Evolutionary conservation across 306 rosid species (phyloP).

Genomic region (Dalbergia cochinchinensis): DNA sequence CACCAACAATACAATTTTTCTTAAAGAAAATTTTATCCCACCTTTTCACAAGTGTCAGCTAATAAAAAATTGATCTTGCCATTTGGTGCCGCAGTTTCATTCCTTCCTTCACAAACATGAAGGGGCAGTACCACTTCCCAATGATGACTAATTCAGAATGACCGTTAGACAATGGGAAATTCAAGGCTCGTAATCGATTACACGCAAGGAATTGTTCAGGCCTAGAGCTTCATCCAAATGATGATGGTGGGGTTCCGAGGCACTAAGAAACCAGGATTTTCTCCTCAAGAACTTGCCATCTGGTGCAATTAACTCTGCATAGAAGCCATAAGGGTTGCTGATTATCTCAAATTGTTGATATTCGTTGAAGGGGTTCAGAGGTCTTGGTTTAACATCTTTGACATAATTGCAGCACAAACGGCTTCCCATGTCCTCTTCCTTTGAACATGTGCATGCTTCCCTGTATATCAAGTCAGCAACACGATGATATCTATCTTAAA

Average conservation of each 20-base stretch:
- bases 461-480: constrained; percentile 35
- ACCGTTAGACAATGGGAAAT: constrained; percentile 25
- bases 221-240: constrained; percentile 57
- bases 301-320: constrained; percentile 45
- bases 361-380: constrained; percentile 42
- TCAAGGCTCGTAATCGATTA: constrained; percentile 48
- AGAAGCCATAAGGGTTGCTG: constrained; percentile 31
- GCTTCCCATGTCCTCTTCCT: constrained; percentile 44
- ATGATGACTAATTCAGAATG: constrained; percentile 41
- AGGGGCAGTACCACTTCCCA: constrained; percentile 73
- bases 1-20: background rate
- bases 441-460: constrained; percentile 56
- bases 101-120: constrained; percentile 61
- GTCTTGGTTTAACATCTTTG: constrained; percentile 41
- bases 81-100: constrained; percentile 44
- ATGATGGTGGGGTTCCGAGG: constrained; percentile 40
- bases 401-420: constrained; percentile 30
- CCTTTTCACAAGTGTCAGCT: constrained; percentile 60
- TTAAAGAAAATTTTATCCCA: constrained; percentile 58
- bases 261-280: constrained; percentile 45
- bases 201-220: constrained; percentile 48
- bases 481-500: no score
- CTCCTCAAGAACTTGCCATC: constrained; percentile 50
- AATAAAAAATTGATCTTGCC: constrained; percentile 51
- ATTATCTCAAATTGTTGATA: constrained; percentile 51